Conservation (phyloP, 2,329 filamentous ascomycete genomes). For the Pestalotiopsis sp. region DNA sequence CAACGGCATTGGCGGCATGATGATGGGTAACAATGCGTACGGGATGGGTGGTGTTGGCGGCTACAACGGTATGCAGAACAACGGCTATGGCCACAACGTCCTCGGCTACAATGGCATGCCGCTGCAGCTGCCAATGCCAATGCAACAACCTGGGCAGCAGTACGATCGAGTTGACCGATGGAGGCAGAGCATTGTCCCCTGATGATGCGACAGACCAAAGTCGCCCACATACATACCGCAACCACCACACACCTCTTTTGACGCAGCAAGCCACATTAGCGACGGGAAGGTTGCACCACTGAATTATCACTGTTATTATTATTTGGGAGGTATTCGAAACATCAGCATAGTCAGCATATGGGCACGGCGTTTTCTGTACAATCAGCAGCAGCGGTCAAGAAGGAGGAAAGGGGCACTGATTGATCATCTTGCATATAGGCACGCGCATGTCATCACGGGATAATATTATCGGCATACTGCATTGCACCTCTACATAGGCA, state of each 20-base stretch:
- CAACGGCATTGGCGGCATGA: not conserved
- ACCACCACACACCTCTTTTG: not conserved
- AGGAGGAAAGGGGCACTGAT: not conserved
- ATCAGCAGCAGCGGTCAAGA: not conserved
- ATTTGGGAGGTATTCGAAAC: not conserved
- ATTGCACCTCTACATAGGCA: not conserved
- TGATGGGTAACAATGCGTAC: not conserved
- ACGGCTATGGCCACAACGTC: constrained; percentile 13
- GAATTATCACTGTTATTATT: no score
- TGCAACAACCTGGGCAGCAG: constrained; percentile 31
- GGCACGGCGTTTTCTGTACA: constrained; percentile 8
- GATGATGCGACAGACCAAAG: constrained; percentile 8
- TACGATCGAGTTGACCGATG: constrained; percentile 34
- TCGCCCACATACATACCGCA: not conserved
- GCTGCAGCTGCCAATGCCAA: constrained; percentile 22
- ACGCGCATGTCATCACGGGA: not conserved
- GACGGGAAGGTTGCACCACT: not conserved
- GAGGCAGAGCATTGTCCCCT: constrained; percentile 34
- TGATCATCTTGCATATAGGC: constrained; percentile 6
- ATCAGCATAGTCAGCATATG: not conserved
- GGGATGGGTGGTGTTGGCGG: constrained; percentile 23
- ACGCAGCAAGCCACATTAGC: not conserved
- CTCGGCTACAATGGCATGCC: constrained; percentile 21
- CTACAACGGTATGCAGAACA: constrained; percentile 23
- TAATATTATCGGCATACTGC: not conserved